Conservation (phyloP, 2,329 filamentous ascomycete species). For the Cytospora leucostoma region DNA sequence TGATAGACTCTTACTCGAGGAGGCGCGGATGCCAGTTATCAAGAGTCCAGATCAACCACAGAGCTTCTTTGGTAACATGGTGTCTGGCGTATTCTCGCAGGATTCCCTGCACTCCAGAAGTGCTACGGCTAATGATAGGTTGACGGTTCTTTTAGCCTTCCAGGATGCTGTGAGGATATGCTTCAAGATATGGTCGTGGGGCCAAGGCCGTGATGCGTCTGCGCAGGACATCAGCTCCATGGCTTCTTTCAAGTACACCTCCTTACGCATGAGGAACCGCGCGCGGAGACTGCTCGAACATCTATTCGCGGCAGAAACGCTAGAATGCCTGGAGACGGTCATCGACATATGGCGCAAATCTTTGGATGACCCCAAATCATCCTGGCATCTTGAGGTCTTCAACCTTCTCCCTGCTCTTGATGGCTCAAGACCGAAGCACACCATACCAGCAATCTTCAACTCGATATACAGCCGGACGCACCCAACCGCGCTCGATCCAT, state of each 20-base stretch:
- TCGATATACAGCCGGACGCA: slow-evolving; percentile 95
- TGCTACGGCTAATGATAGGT: slow-evolving; percentile 84
- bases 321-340: slow-evolving; percentile 91
- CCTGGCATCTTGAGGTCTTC: slow-evolving; percentile 68
- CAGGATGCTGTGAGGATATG: slow-evolving; percentile 93
- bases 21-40: slow-evolving; percentile 64
- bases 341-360: slow-evolving; percentile 77
- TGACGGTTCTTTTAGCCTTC: slow-evolving; percentile 94
- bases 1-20: slow-evolving; percentile 76
- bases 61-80: slow-evolving; percentile 92
- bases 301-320: slow-evolving; percentile 84
- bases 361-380: slow-evolving; percentile 46
- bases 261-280: slow-evolving; percentile 85
- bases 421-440: slow-evolving; percentile 85
- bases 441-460: slow-evolving; percentile 92
- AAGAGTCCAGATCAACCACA: slow-evolving; percentile 84
- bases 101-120: slow-evolving; percentile 77
- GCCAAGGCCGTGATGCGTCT: slow-evolving; percentile 60
- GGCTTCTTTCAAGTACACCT: slow-evolving; percentile 89
- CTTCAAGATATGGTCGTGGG: slow-evolving; percentile 95
- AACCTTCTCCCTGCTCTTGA: slow-evolving; percentile 88
- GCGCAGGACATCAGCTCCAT: slow-evolving; percentile 66
- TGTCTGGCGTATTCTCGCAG: slow-evolving; percentile 83
- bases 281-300: slow-evolving; percentile 88
- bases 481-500: slow-evolving; percentile 73